A percentile compares a stretch with the other conserved stretches of the same genome.
phyloP scores from a whole-genome alignment of 2,329 filamentous ascomycete genomes.

The Verticillium tricorpus region DNA sequence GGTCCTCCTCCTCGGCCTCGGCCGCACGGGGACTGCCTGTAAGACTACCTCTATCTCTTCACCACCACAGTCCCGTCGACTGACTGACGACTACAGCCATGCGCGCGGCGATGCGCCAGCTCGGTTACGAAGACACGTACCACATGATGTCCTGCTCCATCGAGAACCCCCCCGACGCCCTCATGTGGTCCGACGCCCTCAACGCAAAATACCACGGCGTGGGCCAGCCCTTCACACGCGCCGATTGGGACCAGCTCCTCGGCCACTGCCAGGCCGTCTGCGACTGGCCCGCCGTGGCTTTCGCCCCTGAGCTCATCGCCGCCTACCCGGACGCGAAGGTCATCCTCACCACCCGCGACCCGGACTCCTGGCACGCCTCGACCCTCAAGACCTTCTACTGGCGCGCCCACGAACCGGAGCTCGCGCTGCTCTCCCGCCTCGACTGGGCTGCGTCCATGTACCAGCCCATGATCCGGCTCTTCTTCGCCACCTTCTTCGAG shows the following conservation, averaged over 20 bases:
- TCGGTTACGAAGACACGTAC: constrained; percentile 31
- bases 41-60: constrained; percentile 24
- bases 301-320: constrained; percentile 32
- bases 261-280: constrained; percentile 22
- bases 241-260: constrained; percentile 15
- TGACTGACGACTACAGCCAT: constrained; percentile 19
- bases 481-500: neutral
- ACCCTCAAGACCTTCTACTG: neutral
- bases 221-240: constrained; percentile 10
- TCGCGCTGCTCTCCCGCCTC: neutral
- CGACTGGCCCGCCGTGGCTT: constrained; percentile 31
- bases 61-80: neutral
- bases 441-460: constrained; percentile 1
- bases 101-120: constrained; percentile 25
- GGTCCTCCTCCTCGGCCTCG: constrained; percentile 65
- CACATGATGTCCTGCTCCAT: constrained; percentile 21
- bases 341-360: constrained; percentile 26
- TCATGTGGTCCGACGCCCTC: constrained; percentile 17
- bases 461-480: neutral
- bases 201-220: constrained; percentile 14
- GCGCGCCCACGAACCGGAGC: neutral
- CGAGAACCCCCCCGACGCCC: neutral
- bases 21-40: constrained; percentile 68
- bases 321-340: constrained; percentile 38
- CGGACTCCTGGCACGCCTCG: constrained; percentile 19